Conservation (phyloP, 345 rosid species). For the Linum tenue region DNA sequence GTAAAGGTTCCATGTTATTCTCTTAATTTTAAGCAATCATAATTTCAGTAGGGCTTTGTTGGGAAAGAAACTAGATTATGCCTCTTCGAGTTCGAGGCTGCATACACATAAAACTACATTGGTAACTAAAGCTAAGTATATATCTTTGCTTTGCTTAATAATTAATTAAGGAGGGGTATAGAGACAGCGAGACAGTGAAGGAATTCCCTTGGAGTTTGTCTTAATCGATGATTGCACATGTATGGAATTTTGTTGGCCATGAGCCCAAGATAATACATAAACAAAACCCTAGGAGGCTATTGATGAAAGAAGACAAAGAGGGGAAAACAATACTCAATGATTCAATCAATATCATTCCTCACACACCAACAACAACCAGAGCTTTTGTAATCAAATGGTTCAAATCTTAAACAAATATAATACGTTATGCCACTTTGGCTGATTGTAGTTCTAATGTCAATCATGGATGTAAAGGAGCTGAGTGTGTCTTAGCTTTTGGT, state of each 20-base stretch:
- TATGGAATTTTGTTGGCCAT: slow-evolving; percentile 21
- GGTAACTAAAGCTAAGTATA: too few relatives aligned
- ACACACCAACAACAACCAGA: slow-evolving; percentile 45
- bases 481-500: too few relatives aligned
- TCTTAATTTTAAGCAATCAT: too few relatives aligned
- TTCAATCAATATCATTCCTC: slow-evolving; percentile 13
- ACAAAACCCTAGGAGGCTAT: slow-evolving; percentile 57
- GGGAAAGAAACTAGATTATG: too few relatives aligned
- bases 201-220: slow-evolving; percentile 27
- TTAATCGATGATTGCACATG: slow-evolving; percentile 18
- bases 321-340: not conserved
- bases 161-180: not conserved
- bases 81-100: too few relatives aligned
- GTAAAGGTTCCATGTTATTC: too few relatives aligned
- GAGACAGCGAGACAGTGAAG: not conserved
- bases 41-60: too few relatives aligned
- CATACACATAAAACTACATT: too few relatives aligned
- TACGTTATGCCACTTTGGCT: not conserved
- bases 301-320: not conserved
- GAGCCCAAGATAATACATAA: slow-evolving; percentile 19
- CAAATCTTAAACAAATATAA: not conserved
- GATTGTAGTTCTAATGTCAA: too few relatives aligned
- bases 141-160: too few relatives aligned
- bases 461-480: too few relatives aligned
- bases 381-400: not conserved